These are phyloP conservation scores for Dendrostoma leiphaemia DNA, from an alignment of 2,329 filamentous ascomycete genomes.

Conservation along the genomic window DNA sequence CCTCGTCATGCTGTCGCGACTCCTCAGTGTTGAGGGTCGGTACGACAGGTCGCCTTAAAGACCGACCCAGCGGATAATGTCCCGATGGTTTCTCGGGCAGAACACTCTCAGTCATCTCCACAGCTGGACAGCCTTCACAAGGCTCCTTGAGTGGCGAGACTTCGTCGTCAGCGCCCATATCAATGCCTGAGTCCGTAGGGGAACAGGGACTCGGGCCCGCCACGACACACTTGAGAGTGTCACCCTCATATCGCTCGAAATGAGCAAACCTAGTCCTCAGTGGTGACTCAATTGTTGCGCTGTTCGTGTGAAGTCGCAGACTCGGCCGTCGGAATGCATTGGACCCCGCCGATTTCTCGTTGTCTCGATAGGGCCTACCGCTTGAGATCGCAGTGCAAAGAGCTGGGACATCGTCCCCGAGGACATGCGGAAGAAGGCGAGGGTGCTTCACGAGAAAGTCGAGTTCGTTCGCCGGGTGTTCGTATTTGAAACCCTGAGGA, in stretches of 20 bases:
- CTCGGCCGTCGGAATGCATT: background rate
- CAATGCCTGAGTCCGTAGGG: background rate
- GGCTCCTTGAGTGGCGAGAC: background rate
- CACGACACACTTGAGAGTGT: background rate
- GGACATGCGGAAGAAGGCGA: background rate
- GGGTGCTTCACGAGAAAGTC: conserved; percentile 4
- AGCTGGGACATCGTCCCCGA: background rate
- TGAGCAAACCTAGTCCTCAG: background rate
- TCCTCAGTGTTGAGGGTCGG: background rate
- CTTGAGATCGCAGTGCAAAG: background rate
- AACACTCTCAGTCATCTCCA: background rate
- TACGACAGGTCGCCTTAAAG: background rate
- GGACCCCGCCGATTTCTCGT: background rate
- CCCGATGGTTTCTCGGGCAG: no score
- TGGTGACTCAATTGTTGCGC: background rate
- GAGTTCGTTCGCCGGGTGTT: conserved; percentile 1
- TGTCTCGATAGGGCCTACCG: no score
- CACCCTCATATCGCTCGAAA: background rate
- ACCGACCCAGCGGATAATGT: background rate
- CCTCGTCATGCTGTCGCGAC: background rate
- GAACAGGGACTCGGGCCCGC: background rate
- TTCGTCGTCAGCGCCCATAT: background rate
- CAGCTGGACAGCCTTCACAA: background rate
- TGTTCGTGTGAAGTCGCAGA: background rate
- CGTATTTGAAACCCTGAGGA: background rate